These are phyloP conservation scores for Yarrowia sp. DNA, from an alignment of 805 yeast species.

Conservation along the genomic window DNA sequence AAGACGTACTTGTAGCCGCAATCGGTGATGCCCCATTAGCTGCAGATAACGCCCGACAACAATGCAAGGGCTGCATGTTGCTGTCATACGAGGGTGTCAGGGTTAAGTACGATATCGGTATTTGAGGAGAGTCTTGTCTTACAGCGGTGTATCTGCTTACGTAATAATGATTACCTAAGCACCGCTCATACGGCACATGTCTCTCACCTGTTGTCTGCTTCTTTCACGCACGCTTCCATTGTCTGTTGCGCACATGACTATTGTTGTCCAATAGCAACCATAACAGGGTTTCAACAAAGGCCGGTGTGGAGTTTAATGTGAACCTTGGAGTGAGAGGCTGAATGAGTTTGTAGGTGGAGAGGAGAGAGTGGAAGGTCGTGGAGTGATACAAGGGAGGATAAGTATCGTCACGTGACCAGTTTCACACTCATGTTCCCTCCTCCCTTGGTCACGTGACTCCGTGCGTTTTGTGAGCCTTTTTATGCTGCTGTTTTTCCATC, in stretches of 20 bases:
- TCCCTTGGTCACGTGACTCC: neutral
- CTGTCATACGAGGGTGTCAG: too few relatives aligned
- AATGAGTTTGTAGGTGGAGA: neutral
- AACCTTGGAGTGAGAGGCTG: slow-evolving; percentile 3
- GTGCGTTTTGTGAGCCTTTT: too few relatives aligned
- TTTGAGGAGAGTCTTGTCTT: too few relatives aligned
- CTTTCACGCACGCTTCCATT: neutral
- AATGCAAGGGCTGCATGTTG: slow-evolving; percentile 3
- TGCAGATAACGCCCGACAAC: neutral
- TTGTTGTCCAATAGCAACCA: slow-evolving; percentile 5
- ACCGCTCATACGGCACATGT: too few relatives aligned
- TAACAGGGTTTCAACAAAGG: slow-evolving; percentile 12
- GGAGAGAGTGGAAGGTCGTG: neutral
- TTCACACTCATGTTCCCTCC: too few relatives aligned
- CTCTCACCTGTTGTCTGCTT: neutral
- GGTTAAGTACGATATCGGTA: too few relatives aligned
- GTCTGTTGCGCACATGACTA: neutral
- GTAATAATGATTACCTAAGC: neutral
- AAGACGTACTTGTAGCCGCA: too few relatives aligned
- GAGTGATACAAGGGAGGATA: too few relatives aligned
- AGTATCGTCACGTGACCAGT: too few relatives aligned
- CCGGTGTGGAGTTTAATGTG: neutral
- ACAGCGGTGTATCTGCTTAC: too few relatives aligned
- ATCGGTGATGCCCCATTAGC: neutral
- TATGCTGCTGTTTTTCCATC: too few relatives aligned